Percentiles rank a stretch among this genome's conserved stretches.
These are phyloP conservation scores for Arabidopsis arenosa DNA, from an alignment of 345 rosid genomes.

Conservation along the genomic window DNA sequence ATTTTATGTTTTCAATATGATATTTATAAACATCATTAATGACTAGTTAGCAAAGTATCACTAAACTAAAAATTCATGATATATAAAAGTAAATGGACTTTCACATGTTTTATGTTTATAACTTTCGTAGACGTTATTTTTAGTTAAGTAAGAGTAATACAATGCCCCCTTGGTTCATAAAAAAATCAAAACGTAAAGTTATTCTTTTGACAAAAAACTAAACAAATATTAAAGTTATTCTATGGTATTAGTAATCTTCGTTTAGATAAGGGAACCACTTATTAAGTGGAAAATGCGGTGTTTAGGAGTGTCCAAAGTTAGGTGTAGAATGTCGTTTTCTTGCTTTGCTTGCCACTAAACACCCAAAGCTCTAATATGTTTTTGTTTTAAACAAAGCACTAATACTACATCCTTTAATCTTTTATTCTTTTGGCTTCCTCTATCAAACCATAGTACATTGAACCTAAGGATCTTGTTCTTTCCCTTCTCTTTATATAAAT, in stretches of 20 bases:
- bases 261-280: slow-evolving; percentile 25
- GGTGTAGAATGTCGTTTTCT: slow-evolving; percentile 27
- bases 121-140: too few species aligned
- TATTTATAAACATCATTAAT: too few species aligned
- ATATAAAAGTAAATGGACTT: too few species aligned
- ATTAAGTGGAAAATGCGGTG: slow-evolving; percentile 29
- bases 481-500: too few species aligned
- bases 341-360: slow-evolving; percentile 22
- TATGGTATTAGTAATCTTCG: slow-evolving; percentile 15
- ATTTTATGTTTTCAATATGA: too few species aligned
- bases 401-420: slow-evolving; percentile 3
- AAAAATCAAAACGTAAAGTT: slow-evolving; percentile 9
- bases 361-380: slow-evolving; percentile 6
- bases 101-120: too few species aligned
- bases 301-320: slow-evolving; percentile 8
- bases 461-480: too few species aligned
- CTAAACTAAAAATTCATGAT: too few species aligned
- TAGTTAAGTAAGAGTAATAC: neutral
- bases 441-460: slow-evolving; percentile 4
- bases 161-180: slow-evolving; percentile 15
- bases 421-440: slow-evolving; percentile 25
- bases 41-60: too few species aligned
- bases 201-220: slow-evolving; percentile 22
- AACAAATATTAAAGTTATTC: neutral
- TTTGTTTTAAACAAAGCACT: too few species aligned